Base-by-base conservation (phyloP, 106 monocot genomes). In the Phalaenopsis aphrodite region DNA sequence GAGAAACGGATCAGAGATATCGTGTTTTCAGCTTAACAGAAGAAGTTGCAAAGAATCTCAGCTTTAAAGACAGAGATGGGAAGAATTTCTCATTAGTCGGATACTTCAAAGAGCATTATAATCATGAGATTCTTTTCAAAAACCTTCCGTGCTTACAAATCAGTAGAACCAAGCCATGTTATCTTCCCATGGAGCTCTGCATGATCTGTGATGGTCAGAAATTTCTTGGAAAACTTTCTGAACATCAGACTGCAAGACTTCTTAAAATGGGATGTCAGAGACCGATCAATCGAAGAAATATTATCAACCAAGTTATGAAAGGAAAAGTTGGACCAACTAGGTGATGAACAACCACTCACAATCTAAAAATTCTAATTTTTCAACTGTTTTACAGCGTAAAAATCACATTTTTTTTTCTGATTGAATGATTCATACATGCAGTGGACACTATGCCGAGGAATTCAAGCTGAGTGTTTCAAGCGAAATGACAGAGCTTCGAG, bases 181-280 rank as follows among this genome's bases (percentile, higher is more conserved):
- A 94, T 85, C 86, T 98, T 42, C 98, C 98, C 4, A 92, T 98
- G 98, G 98, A 98, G 83, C 89, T 98, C 10, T 98, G 98, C 57
- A 76, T 90, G 56, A 89, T 94, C n/a, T 94, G 90, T 21, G 94
- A 98, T 57, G 94, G 98, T 45, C 98, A 98, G 85, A 94, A 94
- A 47, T 92, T 94, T 84, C 86, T 94, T 2, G 92, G 94, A 23
- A 98, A 91, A 84, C 87, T 98, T 38, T 88, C 98, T 0, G 94
- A 98, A 41, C 89, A 98, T 16, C 98, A 98, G 56, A 92, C 94
- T 18, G 78, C 87, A 8, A 87, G 61, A 76, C 89, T 98, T 15
- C 85, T 92, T 15, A 92, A 85, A 61, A 86, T 98, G 90, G 91
- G 90, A 0, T 98, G 98, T 81, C 92, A 91, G 43, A 80, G 80